phyloP scores from a whole-genome alignment of 805 yeast species.

The Komagataella ulmi region DNA sequence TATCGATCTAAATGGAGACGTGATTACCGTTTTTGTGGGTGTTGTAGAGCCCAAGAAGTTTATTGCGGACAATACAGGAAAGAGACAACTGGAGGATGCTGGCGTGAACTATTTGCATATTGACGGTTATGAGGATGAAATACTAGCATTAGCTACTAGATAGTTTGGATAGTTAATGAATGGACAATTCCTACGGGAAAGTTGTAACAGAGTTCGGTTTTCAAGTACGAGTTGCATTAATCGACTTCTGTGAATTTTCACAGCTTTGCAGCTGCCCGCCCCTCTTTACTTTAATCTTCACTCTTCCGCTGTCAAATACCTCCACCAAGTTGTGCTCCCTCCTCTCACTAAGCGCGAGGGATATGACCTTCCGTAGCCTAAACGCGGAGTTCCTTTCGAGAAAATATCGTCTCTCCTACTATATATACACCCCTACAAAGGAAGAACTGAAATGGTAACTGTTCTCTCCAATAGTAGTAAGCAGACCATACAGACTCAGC shows the following conservation, averaged over 20 bases:
- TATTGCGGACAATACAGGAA: slow-evolving; percentile 65
- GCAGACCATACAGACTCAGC: background rate
- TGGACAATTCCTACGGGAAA: background rate
- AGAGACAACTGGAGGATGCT: slow-evolving; percentile 31
- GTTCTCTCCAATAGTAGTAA: background rate
- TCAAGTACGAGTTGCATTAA: background rate
- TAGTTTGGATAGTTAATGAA: slow-evolving; percentile 38
- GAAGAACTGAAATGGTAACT: background rate
- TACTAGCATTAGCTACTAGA: slow-evolving; percentile 54
- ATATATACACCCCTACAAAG: background rate
- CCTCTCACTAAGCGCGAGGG: background rate
- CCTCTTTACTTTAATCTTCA: background rate
- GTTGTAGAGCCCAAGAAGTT: slow-evolving; percentile 84
- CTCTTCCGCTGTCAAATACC: background rate
- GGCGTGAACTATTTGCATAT: slow-evolving; percentile 67
- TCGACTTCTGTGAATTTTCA: no score
- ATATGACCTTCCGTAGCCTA: background rate
- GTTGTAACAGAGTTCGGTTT: background rate
- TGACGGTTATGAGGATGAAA: slow-evolving; percentile 68
- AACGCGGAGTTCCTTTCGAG: background rate
- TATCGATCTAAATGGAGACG: slow-evolving; percentile 28
- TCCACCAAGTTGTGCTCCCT: background rate
- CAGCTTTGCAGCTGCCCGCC: background rate
- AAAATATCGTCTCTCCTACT: background rate
- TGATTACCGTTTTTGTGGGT: slow-evolving; percentile 79